Evolutionary conservation across 2,329 filamentous ascomycete species (phyloP).

Genomic region (Neospermospora avenae): DNA sequence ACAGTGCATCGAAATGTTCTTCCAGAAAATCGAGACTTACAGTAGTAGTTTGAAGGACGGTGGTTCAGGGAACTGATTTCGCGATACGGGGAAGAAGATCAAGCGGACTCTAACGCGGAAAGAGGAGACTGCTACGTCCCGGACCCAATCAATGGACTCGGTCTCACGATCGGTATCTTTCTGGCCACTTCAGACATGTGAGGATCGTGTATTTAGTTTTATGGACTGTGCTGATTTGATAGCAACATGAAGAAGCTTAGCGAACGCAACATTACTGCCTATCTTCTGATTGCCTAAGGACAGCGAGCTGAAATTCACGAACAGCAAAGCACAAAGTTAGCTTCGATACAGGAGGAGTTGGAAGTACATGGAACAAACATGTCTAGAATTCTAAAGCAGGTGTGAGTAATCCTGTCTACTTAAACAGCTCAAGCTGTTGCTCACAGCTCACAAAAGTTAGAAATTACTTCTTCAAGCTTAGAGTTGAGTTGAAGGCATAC

Average conservation of each 20-base stretch:
- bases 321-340: not conserved
- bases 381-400: not conserved
- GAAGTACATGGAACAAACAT: not conserved
- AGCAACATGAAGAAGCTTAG: not conserved
- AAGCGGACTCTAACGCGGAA: conserved; percentile 19
- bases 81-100: conserved; percentile 17
- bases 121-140: conserved; percentile 20
- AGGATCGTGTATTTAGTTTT: not conserved
- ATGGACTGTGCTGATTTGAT: not conserved
- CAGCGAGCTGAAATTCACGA: not conserved
- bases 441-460: not conserved
- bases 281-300: not conserved
- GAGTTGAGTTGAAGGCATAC: conserved; percentile 10
- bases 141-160: conserved; percentile 18
- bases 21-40: conserved; percentile 15
- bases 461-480: conserved; percentile 8
- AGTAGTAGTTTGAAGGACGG: conserved; percentile 15
- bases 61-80: conserved; percentile 14
- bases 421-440: not conserved
- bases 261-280: not conserved
- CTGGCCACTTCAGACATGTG: conserved; percentile 17
- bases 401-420: not conserved
- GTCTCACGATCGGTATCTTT: conserved; percentile 20
- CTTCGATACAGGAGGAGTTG: not conserved
- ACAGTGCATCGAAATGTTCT: conserved; percentile 8